phyloP scores from a whole-genome alignment of 106 monocot species.

The Dendrobium chrysotoxum region DNA sequence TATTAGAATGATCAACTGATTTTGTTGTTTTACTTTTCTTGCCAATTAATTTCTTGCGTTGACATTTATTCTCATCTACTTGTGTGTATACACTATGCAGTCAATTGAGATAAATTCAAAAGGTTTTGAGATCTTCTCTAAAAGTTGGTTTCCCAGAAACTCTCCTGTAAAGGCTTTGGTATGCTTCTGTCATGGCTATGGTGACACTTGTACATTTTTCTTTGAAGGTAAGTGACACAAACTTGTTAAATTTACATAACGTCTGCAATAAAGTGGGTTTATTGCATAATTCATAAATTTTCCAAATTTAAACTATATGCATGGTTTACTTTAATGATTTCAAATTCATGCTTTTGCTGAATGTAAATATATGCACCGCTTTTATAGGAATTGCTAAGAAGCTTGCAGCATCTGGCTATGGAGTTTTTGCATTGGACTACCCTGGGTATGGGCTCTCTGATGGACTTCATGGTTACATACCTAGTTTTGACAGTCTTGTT shows the following conservation, averaged over 20 bases:
- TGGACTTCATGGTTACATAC: constrained; percentile 93
- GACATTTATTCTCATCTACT: constrained; percentile 12
- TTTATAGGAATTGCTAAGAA: constrained; percentile 72
- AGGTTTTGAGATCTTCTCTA: constrained; percentile 79
- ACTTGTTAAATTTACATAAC: not conserved
- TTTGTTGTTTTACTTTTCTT: not conserved
- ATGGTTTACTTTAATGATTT: not conserved
- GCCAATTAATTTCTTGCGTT: not conserved
- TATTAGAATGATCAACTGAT: not conserved
- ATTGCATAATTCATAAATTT: not conserved
- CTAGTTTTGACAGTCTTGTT: constrained; percentile 72
- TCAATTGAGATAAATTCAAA: constrained; percentile 66
- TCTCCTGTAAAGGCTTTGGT: constrained; percentile 64
- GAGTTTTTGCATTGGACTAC: constrained; percentile 93
- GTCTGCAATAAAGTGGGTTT: not conserved
- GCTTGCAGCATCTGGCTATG: constrained; percentile 83
- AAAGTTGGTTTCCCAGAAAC: constrained; percentile 73
- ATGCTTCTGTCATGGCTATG: constrained; percentile 94
- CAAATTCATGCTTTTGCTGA: not conserved
- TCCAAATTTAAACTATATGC: not conserved
- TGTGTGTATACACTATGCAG: constrained; percentile 35
- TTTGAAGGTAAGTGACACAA: constrained; percentile 57
- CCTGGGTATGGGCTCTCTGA: constrained; percentile 97
- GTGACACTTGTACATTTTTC: constrained; percentile 98
- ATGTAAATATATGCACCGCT: not conserved